phyloP scores from a whole-genome alignment of 2,329 filamentous ascomycete genomes.

The Penicillium olsonii region DNA sequence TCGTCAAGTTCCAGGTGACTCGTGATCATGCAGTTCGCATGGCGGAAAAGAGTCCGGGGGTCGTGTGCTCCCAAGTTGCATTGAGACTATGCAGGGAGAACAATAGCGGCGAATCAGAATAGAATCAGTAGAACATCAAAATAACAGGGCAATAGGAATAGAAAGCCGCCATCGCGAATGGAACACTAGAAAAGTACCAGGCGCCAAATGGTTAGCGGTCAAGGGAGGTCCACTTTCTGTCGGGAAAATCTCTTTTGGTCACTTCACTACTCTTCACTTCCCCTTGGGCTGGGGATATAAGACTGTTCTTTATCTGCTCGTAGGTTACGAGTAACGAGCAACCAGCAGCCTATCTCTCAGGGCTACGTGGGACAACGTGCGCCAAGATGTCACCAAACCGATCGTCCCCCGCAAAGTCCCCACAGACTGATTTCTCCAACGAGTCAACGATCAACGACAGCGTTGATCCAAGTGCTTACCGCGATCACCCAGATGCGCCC shows the following conservation, averaged over 20 bases:
- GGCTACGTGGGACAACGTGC: too few species aligned
- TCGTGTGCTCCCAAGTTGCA: not conserved
- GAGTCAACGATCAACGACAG: not conserved
- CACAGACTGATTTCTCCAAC: not conserved
- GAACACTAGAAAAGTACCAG: too few species aligned
- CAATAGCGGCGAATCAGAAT: not conserved
- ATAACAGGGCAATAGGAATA: not conserved
- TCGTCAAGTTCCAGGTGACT: not conserved
- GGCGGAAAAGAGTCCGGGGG: not conserved
- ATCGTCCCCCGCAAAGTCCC: slow-evolving; percentile 9
- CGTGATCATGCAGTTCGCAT: not conserved
- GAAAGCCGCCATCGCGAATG: too few species aligned
- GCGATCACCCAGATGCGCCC: slow-evolving; percentile 22
- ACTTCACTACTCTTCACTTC: not conserved
- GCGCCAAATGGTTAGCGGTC: not conserved
- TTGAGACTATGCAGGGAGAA: not conserved
- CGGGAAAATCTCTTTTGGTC: slow-evolving; percentile 1
- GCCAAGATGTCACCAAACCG: not conserved
- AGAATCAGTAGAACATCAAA: not conserved
- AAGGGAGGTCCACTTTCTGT: not conserved
- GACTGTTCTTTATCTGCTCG: not conserved
- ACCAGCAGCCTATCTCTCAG: not conserved
- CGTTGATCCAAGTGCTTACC: not conserved
- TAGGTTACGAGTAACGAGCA: not conserved
- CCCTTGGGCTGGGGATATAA: not conserved